Base-by-base conservation (phyloP, 805 yeast genomes). In the Ogataea angusta region DNA sequence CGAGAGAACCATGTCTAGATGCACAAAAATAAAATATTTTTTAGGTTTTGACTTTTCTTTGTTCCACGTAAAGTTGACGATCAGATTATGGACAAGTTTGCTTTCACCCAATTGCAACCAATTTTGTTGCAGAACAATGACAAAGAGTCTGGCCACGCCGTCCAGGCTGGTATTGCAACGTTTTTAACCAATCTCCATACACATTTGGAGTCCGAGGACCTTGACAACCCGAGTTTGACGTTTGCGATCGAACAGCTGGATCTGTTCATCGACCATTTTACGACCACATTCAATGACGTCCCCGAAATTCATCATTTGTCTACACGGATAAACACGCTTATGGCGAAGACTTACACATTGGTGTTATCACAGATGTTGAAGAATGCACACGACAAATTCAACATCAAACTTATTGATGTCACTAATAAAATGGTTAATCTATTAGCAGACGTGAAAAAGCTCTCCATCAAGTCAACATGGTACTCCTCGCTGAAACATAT, bases 1-100 rank as follows among this genome's bases (percentile, higher is more conserved):
- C 3, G 93, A 85, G 38, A 85, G 68, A 25, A 76, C 70, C 90
- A 83, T 84, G 28, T 23, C n/a, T 10, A 18, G 21, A 16, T 19
- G 21, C 21, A 19, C 21, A 18, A 33, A 13, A 32, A 15, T 17
- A 24, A 30, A 40, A 33, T 25, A 25, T 27, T 34, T 19, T 30
- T 36, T 21, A 22, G 12, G 10, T 29, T 10, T 24, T 16, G 6
- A 25, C 10, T 34, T 30, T 30, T 25, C 9, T 26, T 30, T 24
- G 15, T 25, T 34, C 39, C 35, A 38, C 38, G 34, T 35, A 34
- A 27, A 21, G 23, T 42, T 30, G 31, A 46, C 49, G 46, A 43
- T 18, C 30, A 27, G 17, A 19, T 40, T 29, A 39, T 43, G 37
- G 48, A 44, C 13, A 21, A 27, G 22, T 43, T 53, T 31, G 46